Percentiles rank a stretch among this genome's conserved stretches.
Conservation (phyloP, 495 filamentous ascomycete species). For the Physcia stellaris region DNA sequence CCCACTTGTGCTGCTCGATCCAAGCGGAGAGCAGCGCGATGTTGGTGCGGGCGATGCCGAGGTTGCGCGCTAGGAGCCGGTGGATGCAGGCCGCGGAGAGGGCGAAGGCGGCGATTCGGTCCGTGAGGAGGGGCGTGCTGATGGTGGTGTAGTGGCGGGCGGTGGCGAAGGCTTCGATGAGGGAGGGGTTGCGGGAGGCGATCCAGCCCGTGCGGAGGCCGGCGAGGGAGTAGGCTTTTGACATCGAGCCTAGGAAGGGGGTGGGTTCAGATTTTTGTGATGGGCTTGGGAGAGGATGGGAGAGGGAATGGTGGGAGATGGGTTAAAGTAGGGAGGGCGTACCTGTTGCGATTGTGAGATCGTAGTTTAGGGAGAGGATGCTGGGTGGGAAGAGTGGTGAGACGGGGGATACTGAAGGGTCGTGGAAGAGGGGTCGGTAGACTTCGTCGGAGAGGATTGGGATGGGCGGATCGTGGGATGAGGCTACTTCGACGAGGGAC, state of each 20-base stretch:
- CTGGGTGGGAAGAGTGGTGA: no score
- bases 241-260: conserved; percentile 68
- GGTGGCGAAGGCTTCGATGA: conserved; percentile 51
- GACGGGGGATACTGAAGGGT: no score
- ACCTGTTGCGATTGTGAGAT: no score
- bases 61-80: conserved; percentile 52
- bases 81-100: conserved; percentile 50
- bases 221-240: conserved; percentile 76
- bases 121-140: conserved; percentile 70
- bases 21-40: conserved; percentile 54
- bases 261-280: no score
- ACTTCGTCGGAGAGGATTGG: no score
- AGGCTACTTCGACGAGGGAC: no score
- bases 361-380: no score
- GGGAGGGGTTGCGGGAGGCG: conserved; percentile 44
- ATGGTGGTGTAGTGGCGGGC: conserved; percentile 79
- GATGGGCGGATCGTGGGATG: no score
- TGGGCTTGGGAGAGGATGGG: no score
- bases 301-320: no score
- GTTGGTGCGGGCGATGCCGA: conserved; percentile 58
- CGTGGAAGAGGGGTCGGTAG: no score
- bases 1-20: conserved; percentile 45
- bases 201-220: conserved; percentile 79
- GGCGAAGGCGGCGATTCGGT: conserved; percentile 65
- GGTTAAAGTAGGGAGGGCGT: neutral